These are phyloP conservation scores for Colletotrichum cordylinicola DNA, from an alignment of 2,329 filamentous ascomycete genomes.

Conservation along the genomic window DNA sequence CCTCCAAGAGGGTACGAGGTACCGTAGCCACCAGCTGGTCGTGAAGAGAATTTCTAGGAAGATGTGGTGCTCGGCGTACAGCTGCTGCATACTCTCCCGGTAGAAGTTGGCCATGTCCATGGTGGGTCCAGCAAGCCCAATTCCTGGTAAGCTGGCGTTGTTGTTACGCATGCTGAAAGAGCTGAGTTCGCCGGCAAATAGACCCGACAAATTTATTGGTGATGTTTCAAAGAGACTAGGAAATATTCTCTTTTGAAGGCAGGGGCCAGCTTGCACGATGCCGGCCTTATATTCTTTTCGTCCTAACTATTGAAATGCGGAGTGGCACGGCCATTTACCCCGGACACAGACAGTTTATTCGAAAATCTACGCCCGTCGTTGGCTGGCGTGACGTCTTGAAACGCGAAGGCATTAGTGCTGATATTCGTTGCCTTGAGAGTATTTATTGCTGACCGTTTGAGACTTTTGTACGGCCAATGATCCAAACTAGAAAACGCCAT, in stretches of 20 bases:
- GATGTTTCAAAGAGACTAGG: background rate
- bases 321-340: background rate
- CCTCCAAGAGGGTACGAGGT: background rate
- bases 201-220: background rate
- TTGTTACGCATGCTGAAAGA: background rate
- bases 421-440: background rate
- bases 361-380: background rate
- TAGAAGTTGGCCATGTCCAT: background rate
- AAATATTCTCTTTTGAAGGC: background rate
- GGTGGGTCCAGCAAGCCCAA: background rate
- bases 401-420: background rate
- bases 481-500: background rate
- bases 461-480: background rate
- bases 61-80: background rate
- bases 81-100: background rate
- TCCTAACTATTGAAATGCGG: background rate
- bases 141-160: background rate
- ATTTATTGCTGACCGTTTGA: background rate
- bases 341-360: background rate
- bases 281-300: background rate
- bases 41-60: constrained; percentile 2
- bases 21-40: background rate
- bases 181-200: background rate
- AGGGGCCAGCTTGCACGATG: background rate
- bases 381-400: background rate